A percentile compares a stretch with the other conserved stretches of the same genome.
phyloP scores from a whole-genome alignment of 2,329 filamentous ascomycete genomes.

The Anthostomella pinea region DNA sequence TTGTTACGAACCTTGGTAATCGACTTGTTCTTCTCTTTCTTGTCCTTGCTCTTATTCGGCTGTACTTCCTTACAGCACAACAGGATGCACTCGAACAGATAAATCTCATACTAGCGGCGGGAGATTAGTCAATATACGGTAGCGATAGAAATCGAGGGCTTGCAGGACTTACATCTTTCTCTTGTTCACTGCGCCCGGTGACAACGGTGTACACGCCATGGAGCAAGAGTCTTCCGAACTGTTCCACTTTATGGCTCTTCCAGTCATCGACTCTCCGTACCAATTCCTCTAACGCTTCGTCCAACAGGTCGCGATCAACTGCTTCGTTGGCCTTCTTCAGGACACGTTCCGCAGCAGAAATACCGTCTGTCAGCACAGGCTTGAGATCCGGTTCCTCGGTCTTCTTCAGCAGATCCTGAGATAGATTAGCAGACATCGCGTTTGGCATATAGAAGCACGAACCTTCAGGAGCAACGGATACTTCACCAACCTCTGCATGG shows the following conservation, averaged over 20 bases:
- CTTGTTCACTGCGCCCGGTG: slow-evolving; percentile 83
- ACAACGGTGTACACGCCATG: slow-evolving; percentile 90
- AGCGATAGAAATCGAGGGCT: slow-evolving; percentile 28
- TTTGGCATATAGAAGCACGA: slow-evolving; percentile 23
- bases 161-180: slow-evolving; percentile 68
- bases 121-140: slow-evolving; percentile 17
- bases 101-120: slow-evolving; percentile 87
- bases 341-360: slow-evolving; percentile 77
- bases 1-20: slow-evolving; percentile 59
- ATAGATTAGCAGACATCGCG: slow-evolving; percentile 25
- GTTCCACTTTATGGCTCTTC: slow-evolving; percentile 87
- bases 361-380: slow-evolving; percentile 70
- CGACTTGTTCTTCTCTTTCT: slow-evolving; percentile 62
- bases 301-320: slow-evolving; percentile 81
- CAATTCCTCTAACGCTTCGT: slow-evolving; percentile 80
- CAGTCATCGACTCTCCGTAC: slow-evolving; percentile 87
- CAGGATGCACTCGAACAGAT: slow-evolving; percentile 91
- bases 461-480: slow-evolving; percentile 89
- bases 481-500: slow-evolving; percentile 92
- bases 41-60: slow-evolving; percentile 78
- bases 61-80: slow-evolving; percentile 96
- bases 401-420: slow-evolving; percentile 76
- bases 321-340: slow-evolving; percentile 85
- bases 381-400: slow-evolving; percentile 70
- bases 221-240: slow-evolving; percentile 85